Base-by-base conservation (phyloP, 495 filamentous ascomycete genomes). In the Parathielavia appendiculata region DNA sequence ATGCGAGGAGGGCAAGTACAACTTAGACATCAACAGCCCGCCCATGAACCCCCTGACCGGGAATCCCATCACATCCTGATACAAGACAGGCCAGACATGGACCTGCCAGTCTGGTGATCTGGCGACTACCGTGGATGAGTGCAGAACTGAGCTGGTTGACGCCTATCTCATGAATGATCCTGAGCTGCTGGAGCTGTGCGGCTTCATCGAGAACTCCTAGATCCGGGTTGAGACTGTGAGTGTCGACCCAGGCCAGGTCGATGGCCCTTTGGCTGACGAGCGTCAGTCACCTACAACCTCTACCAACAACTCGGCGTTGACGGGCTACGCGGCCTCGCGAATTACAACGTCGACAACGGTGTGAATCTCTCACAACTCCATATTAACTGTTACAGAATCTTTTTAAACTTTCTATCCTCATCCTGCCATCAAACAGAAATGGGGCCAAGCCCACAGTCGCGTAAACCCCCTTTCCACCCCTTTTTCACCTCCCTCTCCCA, bases 51-150 rank as follows among this genome's bases (percentile, higher is more conserved):
- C 76, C 17, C 51, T 81, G 2, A 74, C 71, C n/a, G 64, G 65
- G 13, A 61, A 71, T 46, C 69, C 77, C 4, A 75, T 80, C 36
- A 60, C 56, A 5, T 65, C 63, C 22, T 81, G 75, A 75, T 81
- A 82, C 56, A 66, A 64, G 35, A 71, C 70, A 34, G 78, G 78
- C 0, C 70, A 80, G 57, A 81, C 75, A 0, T 80, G 77, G 75
- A 76, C 69, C 6, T 66, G 74, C 5, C 62, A 75, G 19, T 80
- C 81, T 52, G 72, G 69, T 4, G 68, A 75, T 39, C 54, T 78
- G 17, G 71, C 76, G 9, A 76, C 71, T 2, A 75, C 70, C 12
- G 65, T 78, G 8, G 79, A 82, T 30, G 78, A 82, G 56, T 81
- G 78, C 60, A 66, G 78, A 23, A 75, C 75, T 4, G 72, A 76